These are phyloP conservation scores for Phytophthora citricola DNA, from an alignment of 352 stramenopile species.

Conservation along the genomic window DNA sequence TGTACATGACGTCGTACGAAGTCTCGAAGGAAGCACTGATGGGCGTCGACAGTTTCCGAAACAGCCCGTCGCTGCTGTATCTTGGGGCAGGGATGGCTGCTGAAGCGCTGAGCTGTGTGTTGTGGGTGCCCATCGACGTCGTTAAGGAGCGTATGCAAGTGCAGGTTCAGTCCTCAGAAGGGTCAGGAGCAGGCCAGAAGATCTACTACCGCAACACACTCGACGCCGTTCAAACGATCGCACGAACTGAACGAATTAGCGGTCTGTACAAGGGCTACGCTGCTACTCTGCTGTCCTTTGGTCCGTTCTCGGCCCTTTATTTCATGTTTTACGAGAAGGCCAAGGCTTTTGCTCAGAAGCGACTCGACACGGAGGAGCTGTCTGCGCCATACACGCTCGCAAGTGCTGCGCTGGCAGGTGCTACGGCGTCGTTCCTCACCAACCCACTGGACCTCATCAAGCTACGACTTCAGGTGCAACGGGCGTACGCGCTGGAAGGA, in stretches of 20 bases:
- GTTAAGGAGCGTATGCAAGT: slow-evolving; percentile 99
- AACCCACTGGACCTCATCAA: slow-evolving; percentile 98
- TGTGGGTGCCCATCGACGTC: slow-evolving; percentile 99
- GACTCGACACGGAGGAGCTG: slow-evolving; percentile 52
- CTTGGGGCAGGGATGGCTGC: slow-evolving; percentile 77
- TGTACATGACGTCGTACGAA: slow-evolving; percentile 98
- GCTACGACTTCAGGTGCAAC: slow-evolving; percentile 94
- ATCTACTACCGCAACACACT: slow-evolving; percentile 92
- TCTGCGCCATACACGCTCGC: slow-evolving; percentile 67
- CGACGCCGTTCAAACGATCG: slow-evolving; percentile 93
- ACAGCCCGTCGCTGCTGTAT: slow-evolving; percentile 68
- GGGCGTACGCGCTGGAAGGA: slow-evolving; percentile 46
- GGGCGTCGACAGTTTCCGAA: slow-evolving; percentile 45
- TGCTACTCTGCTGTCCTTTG: slow-evolving; percentile 96
- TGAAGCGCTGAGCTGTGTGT: slow-evolving; percentile 91
- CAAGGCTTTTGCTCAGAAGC: slow-evolving; percentile 61
- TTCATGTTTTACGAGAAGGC: slow-evolving; percentile 98
- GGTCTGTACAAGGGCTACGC: slow-evolving; percentile 97
- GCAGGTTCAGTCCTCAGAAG: slow-evolving; percentile 51
- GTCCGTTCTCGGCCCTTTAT: slow-evolving; percentile 97
- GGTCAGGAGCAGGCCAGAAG: slow-evolving; percentile 7
- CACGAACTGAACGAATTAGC: slow-evolving; percentile 86
- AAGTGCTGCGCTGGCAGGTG: slow-evolving; percentile 86
- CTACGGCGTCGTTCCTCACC: slow-evolving; percentile 95
- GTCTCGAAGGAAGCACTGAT: slow-evolving; percentile 73